Percentiles rank a stretch among this genome's conserved stretches.
These are phyloP conservation scores for Talaromyces sp. DNA, from an alignment of 2,329 filamentous ascomycete species.

Conservation along the genomic window DNA sequence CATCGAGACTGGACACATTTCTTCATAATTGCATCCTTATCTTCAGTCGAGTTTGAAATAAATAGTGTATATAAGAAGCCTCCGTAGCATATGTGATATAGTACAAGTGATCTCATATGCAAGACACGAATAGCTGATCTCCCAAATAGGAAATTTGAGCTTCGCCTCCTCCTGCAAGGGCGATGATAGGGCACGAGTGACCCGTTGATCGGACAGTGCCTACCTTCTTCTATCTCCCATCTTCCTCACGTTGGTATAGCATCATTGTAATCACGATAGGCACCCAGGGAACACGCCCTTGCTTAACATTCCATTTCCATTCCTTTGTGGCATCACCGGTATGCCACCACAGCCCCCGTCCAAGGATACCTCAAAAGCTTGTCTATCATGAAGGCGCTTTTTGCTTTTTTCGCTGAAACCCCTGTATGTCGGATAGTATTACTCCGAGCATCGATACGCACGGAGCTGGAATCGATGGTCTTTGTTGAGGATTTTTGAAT, in stretches of 20 bases:
- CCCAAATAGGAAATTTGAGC: constrained; percentile 13
- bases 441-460: not conserved
- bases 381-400: constrained; percentile 2
- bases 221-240: not conserved
- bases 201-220: not conserved
- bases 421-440: not conserved
- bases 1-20: not conserved
- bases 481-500: not conserved
- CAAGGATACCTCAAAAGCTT: constrained; percentile 9
- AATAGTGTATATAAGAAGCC: not conserved
- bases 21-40: not conserved
- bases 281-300: constrained; percentile 3
- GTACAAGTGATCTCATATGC: constrained; percentile 5
- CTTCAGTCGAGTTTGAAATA: not conserved
- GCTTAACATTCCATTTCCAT: constrained; percentile 22
- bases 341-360: not conserved
- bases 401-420: not conserved
- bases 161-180: constrained; percentile 19
- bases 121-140: not conserved
- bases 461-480: not conserved
- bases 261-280: not conserved
- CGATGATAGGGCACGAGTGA: not conserved
- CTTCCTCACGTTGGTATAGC: not conserved
- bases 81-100: not conserved
- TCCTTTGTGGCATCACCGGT: constrained; percentile 1